phyloP scores from a whole-genome alignment of 495 filamentous ascomycete genomes.

The Talaromyces proteolyticus region DNA sequence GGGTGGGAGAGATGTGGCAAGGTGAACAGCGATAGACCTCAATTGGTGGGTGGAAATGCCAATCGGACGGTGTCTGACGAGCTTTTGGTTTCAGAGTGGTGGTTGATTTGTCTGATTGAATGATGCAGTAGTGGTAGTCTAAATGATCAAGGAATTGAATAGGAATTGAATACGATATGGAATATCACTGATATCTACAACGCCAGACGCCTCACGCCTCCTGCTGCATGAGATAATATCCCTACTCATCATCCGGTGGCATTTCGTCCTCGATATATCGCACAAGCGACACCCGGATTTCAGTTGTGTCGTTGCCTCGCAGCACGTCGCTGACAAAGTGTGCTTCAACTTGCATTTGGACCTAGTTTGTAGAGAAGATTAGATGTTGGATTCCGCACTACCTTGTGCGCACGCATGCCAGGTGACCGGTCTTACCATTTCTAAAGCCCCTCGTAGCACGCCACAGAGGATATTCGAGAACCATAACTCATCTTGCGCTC shows the following conservation, averaged over 20 bases:
- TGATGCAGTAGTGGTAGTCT: no score
- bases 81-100: no score
- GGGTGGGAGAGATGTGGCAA: no score
- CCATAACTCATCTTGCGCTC: conserved; percentile 95
- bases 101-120: no score
- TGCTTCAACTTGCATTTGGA: conserved; percentile 98
- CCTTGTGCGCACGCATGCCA: conserved; percentile 1
- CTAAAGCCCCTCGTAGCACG: conserved; percentile 80
- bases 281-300: conserved; percentile 91
- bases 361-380: no score
- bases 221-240: not conserved
- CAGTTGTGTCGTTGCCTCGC: conserved; percentile 89
- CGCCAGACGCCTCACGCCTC: not conserved
- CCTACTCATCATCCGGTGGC: conserved; percentile 89
- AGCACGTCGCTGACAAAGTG: conserved; percentile 95
- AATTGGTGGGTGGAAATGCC: no score
- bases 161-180: no score
- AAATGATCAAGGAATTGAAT: no score
- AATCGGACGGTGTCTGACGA: no score
- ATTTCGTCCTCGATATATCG: conserved; percentile 97
- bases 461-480: conserved; percentile 97
- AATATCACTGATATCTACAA: no score
- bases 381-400: no score
- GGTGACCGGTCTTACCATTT: conserved; percentile 64
- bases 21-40: no score